Percentiles rank a stretch among this genome's conserved stretches.
Conservation (phyloP, 345 rosid species). For the Arabis hirsuta region DNA sequence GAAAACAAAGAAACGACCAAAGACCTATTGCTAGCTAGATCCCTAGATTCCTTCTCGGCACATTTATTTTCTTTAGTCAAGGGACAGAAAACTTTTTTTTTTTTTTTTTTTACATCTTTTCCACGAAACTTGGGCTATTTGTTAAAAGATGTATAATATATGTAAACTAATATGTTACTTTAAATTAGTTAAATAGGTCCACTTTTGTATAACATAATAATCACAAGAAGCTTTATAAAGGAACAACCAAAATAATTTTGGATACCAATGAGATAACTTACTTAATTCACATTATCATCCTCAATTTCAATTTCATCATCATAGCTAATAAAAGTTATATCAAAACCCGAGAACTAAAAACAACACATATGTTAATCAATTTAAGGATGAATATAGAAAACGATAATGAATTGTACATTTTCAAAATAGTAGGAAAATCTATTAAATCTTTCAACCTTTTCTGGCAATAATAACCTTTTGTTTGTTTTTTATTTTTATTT, state of each 20-base stretch:
- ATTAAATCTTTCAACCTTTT: not conserved
- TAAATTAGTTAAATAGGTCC: constrained; percentile 9
- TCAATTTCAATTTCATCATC: not conserved
- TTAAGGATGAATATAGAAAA: no score
- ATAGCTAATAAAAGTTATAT: not conserved
- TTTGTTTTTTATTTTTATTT: no score
- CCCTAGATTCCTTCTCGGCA: constrained; percentile 33
- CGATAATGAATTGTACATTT: not conserved
- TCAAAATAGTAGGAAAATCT: constrained; percentile 6
- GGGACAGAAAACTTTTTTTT: no score
- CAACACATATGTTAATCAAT: not conserved
- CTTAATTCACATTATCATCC: constrained; percentile 20
- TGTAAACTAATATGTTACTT: constrained; percentile 3
- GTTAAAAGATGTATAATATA: not conserved
- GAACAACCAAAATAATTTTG: constrained; percentile 18
- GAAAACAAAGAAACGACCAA: constrained; percentile 15
- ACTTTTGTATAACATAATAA: constrained; percentile 26
- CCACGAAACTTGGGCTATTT: not conserved
- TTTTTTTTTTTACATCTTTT: constrained; percentile 8
- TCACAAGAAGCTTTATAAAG: not conserved
- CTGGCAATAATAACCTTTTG: not conserved
- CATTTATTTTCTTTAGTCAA: constrained; percentile 2
- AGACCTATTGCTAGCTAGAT: constrained; percentile 33
- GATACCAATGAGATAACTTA: constrained; percentile 20
- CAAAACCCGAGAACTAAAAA: not conserved